Evolutionary conservation across 2,329 filamentous ascomycete genomes (phyloP).

Genomic region (Epichloe typhina): DNA sequence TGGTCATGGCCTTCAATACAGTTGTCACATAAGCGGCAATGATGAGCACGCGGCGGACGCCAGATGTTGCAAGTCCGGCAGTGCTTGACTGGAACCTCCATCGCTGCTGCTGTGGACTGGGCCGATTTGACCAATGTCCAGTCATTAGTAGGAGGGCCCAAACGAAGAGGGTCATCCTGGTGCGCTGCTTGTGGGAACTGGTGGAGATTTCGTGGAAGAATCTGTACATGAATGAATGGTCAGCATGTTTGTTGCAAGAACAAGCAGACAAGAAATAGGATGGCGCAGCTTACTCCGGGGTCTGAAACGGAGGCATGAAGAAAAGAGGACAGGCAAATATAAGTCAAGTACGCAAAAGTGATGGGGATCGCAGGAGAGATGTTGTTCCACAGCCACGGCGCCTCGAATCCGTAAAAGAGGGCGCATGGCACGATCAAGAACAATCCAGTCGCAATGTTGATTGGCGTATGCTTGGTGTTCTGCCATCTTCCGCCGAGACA

Average conservation of each 20-base stretch:
- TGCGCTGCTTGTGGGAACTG: conserved; percentile 65
- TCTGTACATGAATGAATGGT: conserved; percentile 35
- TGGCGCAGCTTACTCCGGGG: conserved; percentile 59
- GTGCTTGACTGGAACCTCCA: conserved; percentile 97
- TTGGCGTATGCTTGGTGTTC: conserved; percentile 73
- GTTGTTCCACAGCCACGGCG: conserved; percentile 73
- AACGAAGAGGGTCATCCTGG: conserved; percentile 65
- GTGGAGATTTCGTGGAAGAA: conserved; percentile 84
- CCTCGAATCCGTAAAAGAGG: conserved; percentile 78
- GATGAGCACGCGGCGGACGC: conserved; percentile 89
- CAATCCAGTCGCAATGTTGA: conserved; percentile 77
- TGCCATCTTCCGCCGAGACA: conserved; percentile 75
- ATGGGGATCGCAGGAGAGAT: conserved; percentile 83
- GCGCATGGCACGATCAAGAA: conserved; percentile 65
- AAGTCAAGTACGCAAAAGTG: conserved; percentile 81
- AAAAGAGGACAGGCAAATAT: conserved; percentile 85
- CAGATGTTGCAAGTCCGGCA: conserved; percentile 97
- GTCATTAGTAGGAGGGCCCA: conserved; percentile 79
- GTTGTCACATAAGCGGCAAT: conserved; percentile 93
- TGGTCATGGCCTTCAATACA: conserved; percentile 96
- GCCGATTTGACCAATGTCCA: conserved; percentile 86
- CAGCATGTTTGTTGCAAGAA: not conserved
- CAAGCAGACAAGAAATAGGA: no score
- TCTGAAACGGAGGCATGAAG: conserved; percentile 85
- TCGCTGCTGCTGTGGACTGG: conserved; percentile 62